These are phyloP conservation scores for Diaporthe batatas DNA, from an alignment of 2,329 filamentous ascomycete species.

Conservation along the genomic window DNA sequence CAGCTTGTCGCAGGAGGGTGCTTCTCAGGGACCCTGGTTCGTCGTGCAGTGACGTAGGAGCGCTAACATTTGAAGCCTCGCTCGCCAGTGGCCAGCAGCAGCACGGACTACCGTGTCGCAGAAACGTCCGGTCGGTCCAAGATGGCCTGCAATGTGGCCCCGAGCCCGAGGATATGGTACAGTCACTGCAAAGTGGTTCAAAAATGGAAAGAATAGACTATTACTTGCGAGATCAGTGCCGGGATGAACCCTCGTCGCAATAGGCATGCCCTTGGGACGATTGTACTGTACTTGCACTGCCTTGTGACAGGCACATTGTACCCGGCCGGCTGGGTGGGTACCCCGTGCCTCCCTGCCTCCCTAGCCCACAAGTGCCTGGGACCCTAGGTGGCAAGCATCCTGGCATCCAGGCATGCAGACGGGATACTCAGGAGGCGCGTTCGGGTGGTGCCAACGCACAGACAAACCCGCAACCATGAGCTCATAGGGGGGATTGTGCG, in stretches of 20 bases:
- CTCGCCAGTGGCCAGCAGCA: background rate
- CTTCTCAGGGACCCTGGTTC: background rate
- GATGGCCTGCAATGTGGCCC: background rate
- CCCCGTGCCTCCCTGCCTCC: no score
- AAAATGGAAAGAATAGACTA: background rate
- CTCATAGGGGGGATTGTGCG: constrained; percentile 7
- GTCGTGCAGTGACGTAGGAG: constrained; percentile 17
- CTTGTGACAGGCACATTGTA: background rate
- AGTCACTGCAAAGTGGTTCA: background rate
- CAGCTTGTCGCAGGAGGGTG: background rate
- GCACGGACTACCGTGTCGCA: constrained; percentile 4
- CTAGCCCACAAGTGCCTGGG: background rate
- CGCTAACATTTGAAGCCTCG: background rate
- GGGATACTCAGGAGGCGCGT: constrained; percentile 21
- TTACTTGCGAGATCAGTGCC: background rate
- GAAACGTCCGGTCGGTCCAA: constrained; percentile 10
- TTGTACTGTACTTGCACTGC: no score
- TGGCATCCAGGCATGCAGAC: background rate
- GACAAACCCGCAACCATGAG: constrained; percentile 28
- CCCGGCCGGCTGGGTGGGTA: background rate
- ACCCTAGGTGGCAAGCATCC: no score
- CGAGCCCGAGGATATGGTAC: background rate
- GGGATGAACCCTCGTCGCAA: background rate
- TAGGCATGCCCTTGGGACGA: background rate
- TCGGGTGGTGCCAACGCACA: constrained; percentile 8